Evolutionary conservation across 1,284 basidiomycete species (phyloP).

Genomic region (Sporisorium graminicola): DNA sequence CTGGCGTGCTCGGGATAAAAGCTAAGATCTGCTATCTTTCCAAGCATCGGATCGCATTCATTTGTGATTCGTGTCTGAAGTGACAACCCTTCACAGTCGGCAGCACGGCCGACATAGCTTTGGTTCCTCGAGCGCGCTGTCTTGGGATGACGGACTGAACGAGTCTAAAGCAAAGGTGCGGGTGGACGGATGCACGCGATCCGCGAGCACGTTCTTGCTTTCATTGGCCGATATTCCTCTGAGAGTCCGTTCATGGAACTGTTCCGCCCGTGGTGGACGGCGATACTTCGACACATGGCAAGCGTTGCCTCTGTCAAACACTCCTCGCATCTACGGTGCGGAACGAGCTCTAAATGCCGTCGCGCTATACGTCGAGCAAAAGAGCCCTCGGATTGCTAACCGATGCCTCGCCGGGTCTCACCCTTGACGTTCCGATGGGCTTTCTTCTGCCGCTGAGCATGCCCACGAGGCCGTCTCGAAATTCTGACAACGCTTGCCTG

Average conservation of each 20-base stretch:
- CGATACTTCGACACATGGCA: not conserved
- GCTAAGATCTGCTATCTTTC: too few relatives aligned
- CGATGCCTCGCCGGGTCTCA: not conserved
- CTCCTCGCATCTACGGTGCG: not conserved
- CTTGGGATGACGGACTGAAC: not conserved
- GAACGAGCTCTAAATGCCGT: not conserved
- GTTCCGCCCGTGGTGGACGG: not conserved
- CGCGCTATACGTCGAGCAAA: not conserved
- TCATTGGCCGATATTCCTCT: not conserved
- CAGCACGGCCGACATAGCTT: not conserved
- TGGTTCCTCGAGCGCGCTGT: not conserved
- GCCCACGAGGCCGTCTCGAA: not conserved
- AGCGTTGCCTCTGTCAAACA: too few relatives aligned
- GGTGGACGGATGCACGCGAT: not conserved
- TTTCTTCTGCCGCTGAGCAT: not conserved
- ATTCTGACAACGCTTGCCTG: not conserved
- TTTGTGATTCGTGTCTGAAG: not conserved
- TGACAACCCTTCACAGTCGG: not conserved
- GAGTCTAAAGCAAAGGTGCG: not conserved
- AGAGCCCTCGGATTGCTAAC: not conserved
- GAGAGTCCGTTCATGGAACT: not conserved
- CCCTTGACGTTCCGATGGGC: not conserved
- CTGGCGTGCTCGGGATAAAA: too few relatives aligned
- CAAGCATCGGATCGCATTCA: not conserved
- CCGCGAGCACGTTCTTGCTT: not conserved